These are phyloP conservation scores for Trichoderma aggressivum DNA, from an alignment of 2,329 filamentous ascomycete species.

Conservation along the genomic window DNA sequence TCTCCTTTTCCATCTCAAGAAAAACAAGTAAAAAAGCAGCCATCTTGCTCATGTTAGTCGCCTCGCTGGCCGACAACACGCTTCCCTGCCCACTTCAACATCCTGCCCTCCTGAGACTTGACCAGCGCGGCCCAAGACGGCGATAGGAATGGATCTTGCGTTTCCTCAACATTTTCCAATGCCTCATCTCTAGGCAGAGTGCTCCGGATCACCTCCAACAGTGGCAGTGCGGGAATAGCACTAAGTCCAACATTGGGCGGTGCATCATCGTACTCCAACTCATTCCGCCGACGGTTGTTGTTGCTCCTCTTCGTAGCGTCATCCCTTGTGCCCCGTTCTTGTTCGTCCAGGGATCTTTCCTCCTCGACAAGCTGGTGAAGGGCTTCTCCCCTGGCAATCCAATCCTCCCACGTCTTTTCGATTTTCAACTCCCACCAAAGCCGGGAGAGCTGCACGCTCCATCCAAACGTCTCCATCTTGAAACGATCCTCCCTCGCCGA, in stretches of 20 bases:
- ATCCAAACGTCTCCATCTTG: conserved; percentile 30
- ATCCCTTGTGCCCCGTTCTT: conserved; percentile 22
- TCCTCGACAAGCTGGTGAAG: conserved; percentile 39
- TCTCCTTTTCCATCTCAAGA: neutral
- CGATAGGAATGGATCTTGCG: conserved; percentile 20
- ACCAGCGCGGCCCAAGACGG: conserved; percentile 22
- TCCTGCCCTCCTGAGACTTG: neutral
- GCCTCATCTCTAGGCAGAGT: neutral
- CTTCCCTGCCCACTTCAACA: conserved; percentile 14
- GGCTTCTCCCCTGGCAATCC: conserved; percentile 40
- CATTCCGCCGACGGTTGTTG: neutral
- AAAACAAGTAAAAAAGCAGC: neutral
- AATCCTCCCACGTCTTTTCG: conserved; percentile 35
- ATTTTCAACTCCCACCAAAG: conserved; percentile 34
- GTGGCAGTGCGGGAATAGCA: neutral
- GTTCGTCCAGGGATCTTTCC: conserved; percentile 34
- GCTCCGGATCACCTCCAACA: conserved; percentile 7
- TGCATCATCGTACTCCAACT: neutral
- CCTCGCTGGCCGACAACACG: neutral
- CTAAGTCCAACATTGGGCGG: conserved; percentile 19
- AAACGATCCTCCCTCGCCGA: neutral
- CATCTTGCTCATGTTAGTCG: neutral
- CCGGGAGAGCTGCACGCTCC: conserved; percentile 30
- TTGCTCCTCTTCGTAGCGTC: neutral
- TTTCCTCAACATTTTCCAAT: neutral